Evolutionary conservation across 225 moss, liverwort and hornwort species (phyloP).

Genomic region (Antitrichia curtipendula): DNA sequence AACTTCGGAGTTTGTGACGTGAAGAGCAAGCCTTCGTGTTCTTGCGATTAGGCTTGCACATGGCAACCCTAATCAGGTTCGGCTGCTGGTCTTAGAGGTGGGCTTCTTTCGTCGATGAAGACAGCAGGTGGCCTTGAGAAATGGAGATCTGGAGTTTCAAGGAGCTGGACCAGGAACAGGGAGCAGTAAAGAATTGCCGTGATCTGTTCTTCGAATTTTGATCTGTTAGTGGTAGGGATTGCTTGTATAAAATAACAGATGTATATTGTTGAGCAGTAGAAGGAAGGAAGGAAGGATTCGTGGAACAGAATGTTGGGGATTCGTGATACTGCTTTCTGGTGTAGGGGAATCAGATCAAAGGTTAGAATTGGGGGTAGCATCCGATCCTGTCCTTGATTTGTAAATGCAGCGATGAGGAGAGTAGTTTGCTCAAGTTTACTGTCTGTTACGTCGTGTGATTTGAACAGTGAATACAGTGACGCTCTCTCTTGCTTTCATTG

Average conservation of each 20-base stretch:
- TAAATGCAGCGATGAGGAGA: neutral
- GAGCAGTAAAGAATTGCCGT: neutral
- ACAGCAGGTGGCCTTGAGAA: neutral
- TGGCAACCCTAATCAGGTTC: neutral
- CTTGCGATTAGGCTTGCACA: neutral
- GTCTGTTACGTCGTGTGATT: neutral
- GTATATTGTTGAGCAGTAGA: neutral
- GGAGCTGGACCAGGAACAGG: neutral
- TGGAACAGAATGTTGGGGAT: too few relatives aligned
- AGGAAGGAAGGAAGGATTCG: neutral
- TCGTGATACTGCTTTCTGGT: too few relatives aligned
- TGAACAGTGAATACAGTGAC: neutral
- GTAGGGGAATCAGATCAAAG: neutral
- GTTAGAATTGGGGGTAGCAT: neutral
- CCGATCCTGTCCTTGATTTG: neutral
- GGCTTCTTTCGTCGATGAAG: neutral
- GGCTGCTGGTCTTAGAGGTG: neutral
- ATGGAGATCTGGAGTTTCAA: neutral
- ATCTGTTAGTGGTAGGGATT: neutral
- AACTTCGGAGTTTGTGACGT: neutral
- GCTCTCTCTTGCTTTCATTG: neutral
- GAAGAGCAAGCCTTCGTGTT: neutral
- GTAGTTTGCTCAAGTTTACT: neutral
- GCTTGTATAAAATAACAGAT: neutral
- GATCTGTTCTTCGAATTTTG: slow-evolving; percentile 2